phyloP scores from a whole-genome alignment of 805 yeast genomes.

The Metschnikowia amazonensis region DNA sequence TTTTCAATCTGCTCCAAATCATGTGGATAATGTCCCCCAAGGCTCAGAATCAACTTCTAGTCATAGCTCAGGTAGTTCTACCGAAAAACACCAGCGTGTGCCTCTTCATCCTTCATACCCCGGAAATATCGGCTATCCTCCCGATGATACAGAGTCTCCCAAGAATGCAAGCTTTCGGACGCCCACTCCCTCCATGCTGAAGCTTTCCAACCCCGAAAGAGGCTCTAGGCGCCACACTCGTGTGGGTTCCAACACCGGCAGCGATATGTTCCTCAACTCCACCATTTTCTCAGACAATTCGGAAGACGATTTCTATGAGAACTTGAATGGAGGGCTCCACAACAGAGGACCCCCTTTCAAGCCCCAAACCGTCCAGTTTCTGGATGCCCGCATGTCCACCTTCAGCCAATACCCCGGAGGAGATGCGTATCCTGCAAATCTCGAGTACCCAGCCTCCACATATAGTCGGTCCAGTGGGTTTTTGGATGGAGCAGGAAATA shows the following conservation, averaged over 20 bases:
- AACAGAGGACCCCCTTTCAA: slow-evolving; percentile 7
- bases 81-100: not conserved
- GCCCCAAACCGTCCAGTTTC: slow-evolving; percentile 9
- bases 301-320: slow-evolving; percentile 19
- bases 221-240: slow-evolving; percentile 8
- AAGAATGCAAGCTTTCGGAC: not conserved
- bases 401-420: slow-evolving; percentile 6
- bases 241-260: slow-evolving; percentile 11
- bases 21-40: not conserved
- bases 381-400: slow-evolving; percentile 8
- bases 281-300: slow-evolving; percentile 12
- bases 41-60: not conserved
- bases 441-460: slow-evolving; percentile 17
- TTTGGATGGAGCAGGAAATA: not conserved
- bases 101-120: slow-evolving; percentile 7
- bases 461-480: slow-evolving; percentile 13
- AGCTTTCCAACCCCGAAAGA: slow-evolving; percentile 2
- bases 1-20: not conserved
- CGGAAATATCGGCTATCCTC: not conserved
- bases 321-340: slow-evolving; percentile 18
- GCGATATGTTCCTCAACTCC: slow-evolving; percentile 7
- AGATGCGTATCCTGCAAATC: slow-evolving; percentile 2
- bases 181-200: not conserved
- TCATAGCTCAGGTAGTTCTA: not conserved
- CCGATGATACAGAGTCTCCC: not conserved